Conservation (phyloP, 2,329 filamentous ascomycete species). For the Zopfia rhizophila region DNA sequence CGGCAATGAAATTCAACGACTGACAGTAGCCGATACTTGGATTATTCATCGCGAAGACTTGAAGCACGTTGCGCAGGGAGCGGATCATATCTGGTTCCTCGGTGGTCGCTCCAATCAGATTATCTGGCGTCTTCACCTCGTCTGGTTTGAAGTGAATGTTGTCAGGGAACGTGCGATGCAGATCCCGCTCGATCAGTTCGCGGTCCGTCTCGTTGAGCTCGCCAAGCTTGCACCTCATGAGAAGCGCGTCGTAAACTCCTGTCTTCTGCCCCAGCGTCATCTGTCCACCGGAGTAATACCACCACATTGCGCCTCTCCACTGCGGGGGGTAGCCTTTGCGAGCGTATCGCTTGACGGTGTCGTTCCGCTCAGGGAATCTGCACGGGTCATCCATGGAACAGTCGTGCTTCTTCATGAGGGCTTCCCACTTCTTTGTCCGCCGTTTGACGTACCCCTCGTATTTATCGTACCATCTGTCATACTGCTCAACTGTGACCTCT, state of each 20-base stretch:
- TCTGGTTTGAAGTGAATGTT: slow-evolving; percentile 87
- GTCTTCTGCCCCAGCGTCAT: slow-evolving; percentile 71
- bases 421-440: slow-evolving; percentile 83
- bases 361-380: slow-evolving; percentile 80
- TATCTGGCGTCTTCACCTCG: slow-evolving; percentile 40
- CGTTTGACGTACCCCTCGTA: slow-evolving; percentile 81
- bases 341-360: slow-evolving; percentile 88
- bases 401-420: slow-evolving; percentile 79
- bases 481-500: slow-evolving; percentile 78
- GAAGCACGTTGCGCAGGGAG: slow-evolving; percentile 83
- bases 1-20: slow-evolving; percentile 93
- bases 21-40: slow-evolving; percentile 95
- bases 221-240: slow-evolving; percentile 72
- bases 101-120: slow-evolving; percentile 40
- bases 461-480: slow-evolving; percentile 80
- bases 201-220: slow-evolving; percentile 76
- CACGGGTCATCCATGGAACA: slow-evolving; percentile 77
- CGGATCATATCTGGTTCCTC: slow-evolving; percentile 81
- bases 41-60: slow-evolving; percentile 91
- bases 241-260: slow-evolving; percentile 78
- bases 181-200: slow-evolving; percentile 91
- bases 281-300: slow-evolving; percentile 92
- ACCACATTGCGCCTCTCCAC: slow-evolving; percentile 96
- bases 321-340: slow-evolving; percentile 94
- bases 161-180: slow-evolving; percentile 94